Conservation (phyloP, 306 rosid genomes). For the Fragaria ananassa region DNA sequence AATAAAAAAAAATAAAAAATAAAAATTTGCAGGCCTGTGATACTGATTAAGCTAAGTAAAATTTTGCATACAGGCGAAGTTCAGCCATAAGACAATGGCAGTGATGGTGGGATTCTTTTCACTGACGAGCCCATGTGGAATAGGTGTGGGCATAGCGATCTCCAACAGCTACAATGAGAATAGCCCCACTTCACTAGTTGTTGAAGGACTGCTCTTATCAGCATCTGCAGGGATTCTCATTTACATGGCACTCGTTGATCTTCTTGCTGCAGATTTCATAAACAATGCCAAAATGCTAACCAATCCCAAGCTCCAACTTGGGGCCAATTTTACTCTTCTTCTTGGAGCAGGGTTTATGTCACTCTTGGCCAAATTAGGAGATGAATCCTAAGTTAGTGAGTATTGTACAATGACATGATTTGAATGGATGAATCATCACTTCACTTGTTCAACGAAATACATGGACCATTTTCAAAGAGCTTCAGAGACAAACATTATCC, state of each 20-base stretch:
- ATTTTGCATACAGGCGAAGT: slow-evolving; percentile 39
- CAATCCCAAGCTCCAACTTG: slow-evolving; percentile 49
- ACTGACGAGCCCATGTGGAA: slow-evolving; percentile 51
- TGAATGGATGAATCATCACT: not conserved
- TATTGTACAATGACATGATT: not conserved
- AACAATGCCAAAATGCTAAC: slow-evolving; percentile 37
- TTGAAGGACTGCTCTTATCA: slow-evolving; percentile 53
- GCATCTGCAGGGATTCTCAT: slow-evolving; percentile 60
- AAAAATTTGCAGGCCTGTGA: no score
- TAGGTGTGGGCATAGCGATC: slow-evolving; percentile 48
- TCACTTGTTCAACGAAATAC: not conserved
- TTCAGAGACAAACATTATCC: not conserved
- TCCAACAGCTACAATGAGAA: slow-evolving; percentile 42
- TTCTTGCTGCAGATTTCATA: slow-evolving; percentile 56
- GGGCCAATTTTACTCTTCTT: slow-evolving; percentile 40
- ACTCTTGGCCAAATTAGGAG: slow-evolving; percentile 38
- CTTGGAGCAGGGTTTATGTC: slow-evolving; percentile 55
- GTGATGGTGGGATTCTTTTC: slow-evolving; percentile 52
- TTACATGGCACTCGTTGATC: slow-evolving; percentile 69
- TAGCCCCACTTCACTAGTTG: slow-evolving; percentile 40
- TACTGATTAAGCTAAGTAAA: not conserved
- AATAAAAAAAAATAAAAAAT: no score
- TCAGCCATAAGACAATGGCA: slow-evolving; percentile 29
- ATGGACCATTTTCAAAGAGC: not conserved
- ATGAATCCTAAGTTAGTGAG: not conserved